Evolutionary conservation across 495 filamentous ascomycete species (phyloP).

Genomic region (Cairneyella variabilis): DNA sequence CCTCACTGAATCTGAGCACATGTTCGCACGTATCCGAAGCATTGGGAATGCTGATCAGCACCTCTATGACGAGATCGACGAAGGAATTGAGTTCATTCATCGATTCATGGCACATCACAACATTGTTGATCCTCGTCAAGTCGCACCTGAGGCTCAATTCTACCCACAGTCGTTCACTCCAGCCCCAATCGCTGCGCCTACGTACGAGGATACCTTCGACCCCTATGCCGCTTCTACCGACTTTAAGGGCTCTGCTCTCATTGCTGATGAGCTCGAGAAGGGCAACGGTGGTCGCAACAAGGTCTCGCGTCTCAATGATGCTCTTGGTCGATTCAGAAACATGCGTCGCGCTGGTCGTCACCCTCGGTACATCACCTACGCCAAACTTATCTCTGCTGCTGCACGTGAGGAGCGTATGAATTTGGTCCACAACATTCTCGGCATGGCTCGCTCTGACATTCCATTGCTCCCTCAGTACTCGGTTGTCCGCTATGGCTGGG

Average conservation of each 20-base stretch:
- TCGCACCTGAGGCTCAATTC: conserved; percentile 33
- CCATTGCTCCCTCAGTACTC: conserved; percentile 77
- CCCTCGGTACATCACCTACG: conserved; percentile 92
- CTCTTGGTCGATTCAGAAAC: conserved; percentile 77
- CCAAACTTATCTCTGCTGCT: conserved; percentile 88
- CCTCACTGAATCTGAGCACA: conserved; percentile 68
- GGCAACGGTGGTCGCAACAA: conserved; percentile 60
- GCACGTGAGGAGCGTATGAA: conserved; percentile 76
- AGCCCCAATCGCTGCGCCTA: conserved; percentile 26
- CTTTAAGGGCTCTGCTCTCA: conserved; percentile 84
- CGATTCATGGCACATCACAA: conserved; percentile 63
- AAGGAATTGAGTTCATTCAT: conserved; percentile 76
- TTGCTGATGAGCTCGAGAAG: conserved; percentile 78
- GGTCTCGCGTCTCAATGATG: conserved; percentile 71
- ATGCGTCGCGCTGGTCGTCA: conserved; percentile 90
- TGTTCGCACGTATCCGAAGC: conserved; percentile 74
- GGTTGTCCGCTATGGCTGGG: conserved; percentile 89
- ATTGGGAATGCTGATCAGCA: conserved; percentile 42
- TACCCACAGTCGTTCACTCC: conserved; percentile 28
- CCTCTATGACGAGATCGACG: conserved; percentile 76
- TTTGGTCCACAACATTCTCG: conserved; percentile 79
- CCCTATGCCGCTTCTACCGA: conserved; percentile 87
- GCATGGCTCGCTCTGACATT: conserved; percentile 82
- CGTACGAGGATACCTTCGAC: conserved; percentile 75
- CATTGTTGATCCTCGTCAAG: conserved; percentile 41